Evolutionary conservation across 2,329 filamentous ascomycete genomes (phyloP), one percentile per base, ranked within the genome.

Genomic region (Diaporthe helianthi): DNA sequence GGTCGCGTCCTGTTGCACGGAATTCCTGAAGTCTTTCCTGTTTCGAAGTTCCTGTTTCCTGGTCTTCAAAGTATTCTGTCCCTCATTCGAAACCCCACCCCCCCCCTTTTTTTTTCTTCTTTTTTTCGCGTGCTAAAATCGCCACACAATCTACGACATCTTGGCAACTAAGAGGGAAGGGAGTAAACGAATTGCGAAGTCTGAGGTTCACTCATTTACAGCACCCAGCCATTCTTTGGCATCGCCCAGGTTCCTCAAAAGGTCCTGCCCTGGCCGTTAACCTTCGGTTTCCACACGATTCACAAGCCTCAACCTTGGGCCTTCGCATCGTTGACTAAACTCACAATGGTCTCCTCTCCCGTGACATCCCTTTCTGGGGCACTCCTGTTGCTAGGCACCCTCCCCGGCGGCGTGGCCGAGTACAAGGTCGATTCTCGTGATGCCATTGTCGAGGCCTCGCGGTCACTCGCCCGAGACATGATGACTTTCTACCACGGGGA

Each of bases 401-500:
- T 63, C 12, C 58, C 58, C 17, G 44, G 29, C 13, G 44, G 44
- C 29, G 29, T 8, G n/a, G 58, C 58, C 5, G 44, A 63, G 41
- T 47, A 36, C 58, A 63, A 49, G 44, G 58, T 63, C 29, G 58
- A 63, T 36, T 49, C 44, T 10, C 26, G 26, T 13, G 58, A 63
- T 19, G 44, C 44, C n/a, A 49, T 63, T 12, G 44, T 63, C 41
- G 58, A 49, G 44, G 49, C 58, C 29, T 49, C 58, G 29, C 29
- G 44, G 2, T 63, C 58, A 31, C 58, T 63, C n/a, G 75, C 74
- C 1, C 55, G 70, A 24, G 73, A 74, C 47, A 13, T 75, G 22
- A 72, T 76, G 51, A 72, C 69, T 0, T 73, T 73, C n/a, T 77
- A 77, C 51, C 46, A 73, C 6, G 75, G 75, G 12, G 72, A 76